Evolutionary conservation across 2,329 filamentous ascomycete genomes (phyloP).

Genomic region (Ophiocordyceps unilateralis): DNA sequence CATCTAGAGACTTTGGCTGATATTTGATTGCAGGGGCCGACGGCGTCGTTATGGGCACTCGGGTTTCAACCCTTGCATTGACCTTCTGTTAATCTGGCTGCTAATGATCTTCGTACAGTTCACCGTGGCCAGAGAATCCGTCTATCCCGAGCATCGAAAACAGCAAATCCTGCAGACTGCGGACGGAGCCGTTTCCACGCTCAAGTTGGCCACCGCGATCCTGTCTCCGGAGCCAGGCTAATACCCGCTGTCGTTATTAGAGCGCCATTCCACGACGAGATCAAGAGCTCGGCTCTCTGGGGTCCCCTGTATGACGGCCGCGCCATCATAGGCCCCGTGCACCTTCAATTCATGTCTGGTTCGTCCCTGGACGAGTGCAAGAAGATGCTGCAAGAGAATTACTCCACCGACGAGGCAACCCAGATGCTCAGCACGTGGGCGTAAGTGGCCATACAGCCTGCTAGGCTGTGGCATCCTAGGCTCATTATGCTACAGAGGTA

Average conservation of each 20-base stretch:
- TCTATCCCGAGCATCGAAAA: slow-evolving; percentile 22
- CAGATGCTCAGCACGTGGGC: slow-evolving; percentile 20
- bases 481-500: slow-evolving; percentile 14
- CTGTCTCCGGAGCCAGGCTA: neutral
- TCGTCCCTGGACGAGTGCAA: slow-evolving; percentile 24
- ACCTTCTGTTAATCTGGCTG: neutral
- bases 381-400: slow-evolving; percentile 19
- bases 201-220: slow-evolving; percentile 19
- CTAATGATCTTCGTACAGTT: slow-evolving; percentile 15
- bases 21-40: slow-evolving; percentile 20
- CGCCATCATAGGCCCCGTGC: slow-evolving; percentile 21
- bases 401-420: slow-evolving; percentile 14
- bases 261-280: slow-evolving; percentile 24
- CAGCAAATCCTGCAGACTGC: slow-evolving; percentile 20
- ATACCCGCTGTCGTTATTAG: slow-evolving; percentile 5
- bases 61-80: slow-evolving; percentile 7
- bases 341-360: slow-evolving; percentile 21
- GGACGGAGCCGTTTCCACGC: slow-evolving; percentile 26
- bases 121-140: slow-evolving; percentile 23
- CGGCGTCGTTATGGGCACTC: slow-evolving; percentile 25
- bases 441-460: slow-evolving; percentile 9
- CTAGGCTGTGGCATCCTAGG: neutral
- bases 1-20: neutral
- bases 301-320: slow-evolving; percentile 25
- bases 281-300: slow-evolving; percentile 22